These are phyloP conservation scores for Noccaea bulbosa DNA, from an alignment of 345 rosid genomes.

Conservation along the genomic window DNA sequence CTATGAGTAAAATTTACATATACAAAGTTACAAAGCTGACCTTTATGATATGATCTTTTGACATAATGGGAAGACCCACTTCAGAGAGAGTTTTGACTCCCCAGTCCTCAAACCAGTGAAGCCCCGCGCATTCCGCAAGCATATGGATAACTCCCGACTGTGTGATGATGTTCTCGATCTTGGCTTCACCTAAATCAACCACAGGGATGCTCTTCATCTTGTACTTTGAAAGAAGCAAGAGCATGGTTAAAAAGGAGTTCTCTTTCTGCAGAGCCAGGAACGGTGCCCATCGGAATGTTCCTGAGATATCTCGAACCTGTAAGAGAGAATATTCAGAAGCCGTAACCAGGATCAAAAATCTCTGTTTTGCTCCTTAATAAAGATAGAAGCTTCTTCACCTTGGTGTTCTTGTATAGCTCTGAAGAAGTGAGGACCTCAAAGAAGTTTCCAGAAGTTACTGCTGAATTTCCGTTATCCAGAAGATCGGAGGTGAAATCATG, in stretches of 20 bases:
- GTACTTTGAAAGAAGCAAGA: constrained; percentile 90
- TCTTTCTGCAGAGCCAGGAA: constrained; percentile 91
- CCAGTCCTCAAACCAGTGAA: constrained; percentile 96
- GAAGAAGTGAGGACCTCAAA: constrained; percentile 86
- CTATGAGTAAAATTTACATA: neutral
- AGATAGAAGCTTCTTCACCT: constrained; percentile 52
- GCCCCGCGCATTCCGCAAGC: constrained; percentile 92
- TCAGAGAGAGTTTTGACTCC: constrained; percentile 84
- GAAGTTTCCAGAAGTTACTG: constrained; percentile 84
- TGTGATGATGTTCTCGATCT: constrained; percentile 80
- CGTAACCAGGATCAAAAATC: neutral
- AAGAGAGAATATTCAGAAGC: constrained; percentile 34
- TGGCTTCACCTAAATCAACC: constrained; percentile 77
- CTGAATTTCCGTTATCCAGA: constrained; percentile 75
- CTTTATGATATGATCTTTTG: constrained; percentile 58
- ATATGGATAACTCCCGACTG: constrained; percentile 98
- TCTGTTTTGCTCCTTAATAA: neutral
- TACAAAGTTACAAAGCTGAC: constrained; percentile 42
- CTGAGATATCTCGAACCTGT: constrained; percentile 95
- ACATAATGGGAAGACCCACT: constrained; percentile 84
- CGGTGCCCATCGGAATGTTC: constrained; percentile 99
- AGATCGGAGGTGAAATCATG: constrained; percentile 43
- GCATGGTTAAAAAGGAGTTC: constrained; percentile 93
- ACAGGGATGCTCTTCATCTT: constrained; percentile 98
- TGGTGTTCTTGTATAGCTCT: constrained; percentile 75